Base-by-base conservation (phyloP, 2,329 filamentous ascomycete species). In the Neoscytalidium dimidiatum region DNA sequence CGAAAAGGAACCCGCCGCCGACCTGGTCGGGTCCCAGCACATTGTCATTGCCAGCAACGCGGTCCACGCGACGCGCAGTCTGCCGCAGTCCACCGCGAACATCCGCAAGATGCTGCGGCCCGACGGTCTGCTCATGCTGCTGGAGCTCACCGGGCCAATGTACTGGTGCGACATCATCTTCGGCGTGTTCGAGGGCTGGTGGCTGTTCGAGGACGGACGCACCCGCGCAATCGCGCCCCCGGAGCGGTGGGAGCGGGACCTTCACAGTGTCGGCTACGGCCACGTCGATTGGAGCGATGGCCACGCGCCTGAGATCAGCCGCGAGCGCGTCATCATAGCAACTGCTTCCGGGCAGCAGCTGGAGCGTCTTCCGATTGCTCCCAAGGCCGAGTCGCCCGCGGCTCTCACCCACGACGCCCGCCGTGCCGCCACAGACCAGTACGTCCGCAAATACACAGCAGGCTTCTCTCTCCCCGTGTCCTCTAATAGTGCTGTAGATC, bases 171-270 rank as follows among this genome's bases (percentile, higher is more conserved):
- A 80, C 65, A 46, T 79, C 8, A 70, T 78, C 19, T 75, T 77
- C 57, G 78, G 78, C 5, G 64, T 79, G 7, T 68, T 80, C 0
- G 76, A 78, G 26, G 78, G 77, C 3, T 80, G 78, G 78, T 80
- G 78, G 78, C 64, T 75, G 1, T 77, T 77, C 52, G 69, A 75
- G 1, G 77, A 79, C 65, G 76, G 68, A 14, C 71, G 75, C 1
- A 21, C 52, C 8, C 71, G 76, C 57, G 69, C 69, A 1, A 44
- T 74, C 1, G 67, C 63, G 0, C 33, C 29, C 4, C 64, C 69
- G 19, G 2, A 43, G 6, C 21, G 52, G 1, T 77, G 74, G 74
- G 64, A 71, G 8, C n/a, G 65, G 7, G 61, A 57, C 2, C 48
- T 75, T 17, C 66, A 65, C 21, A 35, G 58, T 17, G 67, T 66